Evolutionary conservation across 805 yeast genomes (phyloP), one percentile per base, ranked within the genome.

Genomic region (Saccharomycopsis fodiens): DNA sequence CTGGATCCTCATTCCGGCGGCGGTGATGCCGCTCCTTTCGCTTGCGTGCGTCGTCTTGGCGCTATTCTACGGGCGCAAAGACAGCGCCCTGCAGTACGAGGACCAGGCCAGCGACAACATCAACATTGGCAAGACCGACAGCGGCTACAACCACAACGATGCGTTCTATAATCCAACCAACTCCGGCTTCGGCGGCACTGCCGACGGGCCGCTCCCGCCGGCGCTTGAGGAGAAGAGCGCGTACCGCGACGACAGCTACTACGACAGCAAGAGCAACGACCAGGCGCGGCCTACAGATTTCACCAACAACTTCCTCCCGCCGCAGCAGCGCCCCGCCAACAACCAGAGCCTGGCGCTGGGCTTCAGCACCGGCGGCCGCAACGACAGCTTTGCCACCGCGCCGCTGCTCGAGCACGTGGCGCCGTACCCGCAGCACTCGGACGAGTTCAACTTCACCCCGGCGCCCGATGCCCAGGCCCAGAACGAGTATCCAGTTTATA

Each of bases 1-100:
- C 6, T 84, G 91, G 89, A 58, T 80, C 29, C 66, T 81, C 55
- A 70, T 83, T 23, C 87, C 82, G 1, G 73, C 85, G 3, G 82
- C 85, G 10, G 81, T 69, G 0, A 61, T 79, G 44, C 69, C 71
- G 45, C 63, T 84, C 47, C 44, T 78, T 2, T 62, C 78, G 1
- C 49, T 80, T 2, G 74, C 83, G 4, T 59, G 77, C 35, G 63
- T 74, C 25, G 67, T 74, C 41, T 52, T 75, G 22, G 69, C 73
- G 19, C 36, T 53, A 50, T 55, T 57, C 1, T 42, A 44, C 3
- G 56, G 57, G 37, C 15, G 23, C 12, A 41, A 54, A 3, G 31
- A 20, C 3, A 15, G 20, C 15, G 42, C 42, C n/a, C 47, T 43
- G 4, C 53, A 51, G 30, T 54, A 49, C 2, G 51, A 51, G 0